These are phyloP conservation scores for Loxodes magnus DNA, from an alignment of 73 alveolate species.

Conservation along the genomic window DNA sequence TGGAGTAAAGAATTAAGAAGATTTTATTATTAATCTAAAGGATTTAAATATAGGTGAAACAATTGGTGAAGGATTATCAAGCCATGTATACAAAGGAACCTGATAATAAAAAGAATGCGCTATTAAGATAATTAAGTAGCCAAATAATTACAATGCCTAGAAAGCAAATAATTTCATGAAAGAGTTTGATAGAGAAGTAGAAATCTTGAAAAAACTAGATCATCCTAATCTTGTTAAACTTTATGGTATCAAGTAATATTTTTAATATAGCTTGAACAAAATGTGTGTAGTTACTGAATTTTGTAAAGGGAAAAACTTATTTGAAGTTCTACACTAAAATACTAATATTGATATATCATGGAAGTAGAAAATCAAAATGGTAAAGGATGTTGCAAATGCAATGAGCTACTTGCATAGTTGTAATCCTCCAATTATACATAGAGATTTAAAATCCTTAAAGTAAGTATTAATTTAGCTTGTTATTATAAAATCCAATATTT, in stretches of 20 bases:
- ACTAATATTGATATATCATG: slow-evolving; percentile 33
- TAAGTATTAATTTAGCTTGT: slow-evolving; percentile 50
- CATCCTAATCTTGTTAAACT: slow-evolving; percentile 64
- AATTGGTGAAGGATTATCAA: slow-evolving; percentile 86
- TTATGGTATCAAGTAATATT: slow-evolving; percentile 61
- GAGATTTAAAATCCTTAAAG: slow-evolving; percentile 79
- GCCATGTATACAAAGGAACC: slow-evolving; percentile 82
- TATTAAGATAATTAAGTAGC: slow-evolving; percentile 69
- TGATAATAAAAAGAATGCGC: slow-evolving; percentile 96
- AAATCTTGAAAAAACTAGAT: slow-evolving; percentile 16
- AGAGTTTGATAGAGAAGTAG: slow-evolving; percentile 69
- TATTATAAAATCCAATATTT: not conserved
- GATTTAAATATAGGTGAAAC: slow-evolving; percentile 23
- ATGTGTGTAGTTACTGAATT: slow-evolving; percentile 46
- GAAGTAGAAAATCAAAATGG: slow-evolving; percentile 42
- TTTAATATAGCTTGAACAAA: no score
- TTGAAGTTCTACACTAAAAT: slow-evolving; percentile 28
- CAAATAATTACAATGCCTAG: slow-evolving; percentile 67
- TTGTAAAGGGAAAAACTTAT: slow-evolving; percentile 49
- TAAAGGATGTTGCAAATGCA: slow-evolving; percentile 72
- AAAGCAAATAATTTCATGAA: slow-evolving; percentile 80
- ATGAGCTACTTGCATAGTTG: slow-evolving; percentile 70
- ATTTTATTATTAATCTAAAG: slow-evolving; percentile 52
- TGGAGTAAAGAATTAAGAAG: no score
- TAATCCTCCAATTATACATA: slow-evolving; percentile 72